A percentile compares a stretch with the other conserved stretches of the same genome.
Conservation (phyloP, 2,329 filamentous ascomycete genomes). For the Pseudomassariella vexata region DNA sequence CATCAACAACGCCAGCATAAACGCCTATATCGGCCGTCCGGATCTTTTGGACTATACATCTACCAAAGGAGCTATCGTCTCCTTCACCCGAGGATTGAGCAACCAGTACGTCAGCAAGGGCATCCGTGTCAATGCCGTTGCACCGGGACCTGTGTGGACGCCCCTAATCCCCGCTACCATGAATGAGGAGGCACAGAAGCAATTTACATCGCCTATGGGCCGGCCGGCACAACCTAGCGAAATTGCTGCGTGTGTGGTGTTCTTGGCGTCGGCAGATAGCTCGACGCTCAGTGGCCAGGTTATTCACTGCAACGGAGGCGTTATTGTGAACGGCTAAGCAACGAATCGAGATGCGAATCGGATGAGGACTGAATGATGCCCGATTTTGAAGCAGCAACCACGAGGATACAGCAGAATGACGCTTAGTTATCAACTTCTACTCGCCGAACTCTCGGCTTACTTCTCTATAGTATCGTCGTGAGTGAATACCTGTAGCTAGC, state of each 20-base stretch:
- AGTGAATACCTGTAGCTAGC: too few relatives aligned
- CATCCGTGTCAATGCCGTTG: constrained; percentile 55
- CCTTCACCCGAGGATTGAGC: constrained; percentile 71
- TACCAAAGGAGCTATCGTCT: constrained; percentile 71
- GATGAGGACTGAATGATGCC: too few relatives aligned
- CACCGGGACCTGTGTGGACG: constrained; percentile 75
- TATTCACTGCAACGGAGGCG: constrained; percentile 47
- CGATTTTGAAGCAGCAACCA: too few relatives aligned
- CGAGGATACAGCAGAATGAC: too few relatives aligned
- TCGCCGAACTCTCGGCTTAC: too few relatives aligned
- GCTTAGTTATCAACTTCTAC: too few relatives aligned
- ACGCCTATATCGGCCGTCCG: constrained; percentile 74
- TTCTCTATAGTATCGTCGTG: too few relatives aligned
- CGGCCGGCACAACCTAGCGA: constrained; percentile 75
- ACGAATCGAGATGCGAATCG: too few relatives aligned
- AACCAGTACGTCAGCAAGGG: constrained; percentile 69
- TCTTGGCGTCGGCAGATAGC: constrained; percentile 70
- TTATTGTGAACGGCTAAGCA: constrained; percentile 43
- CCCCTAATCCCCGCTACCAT: constrained; percentile 70
- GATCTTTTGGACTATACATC: constrained; percentile 79
- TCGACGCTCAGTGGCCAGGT: constrained; percentile 68
- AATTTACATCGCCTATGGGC: constrained; percentile 71
- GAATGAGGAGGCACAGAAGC: constrained; percentile 62
- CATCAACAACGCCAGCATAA: constrained; percentile 82
- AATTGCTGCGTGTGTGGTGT: constrained; percentile 77